Evolutionary conservation across 1,139 yeast genomes (phyloP), one percentile per base, ranked within the genome.

Genomic region (Pichia sp.): DNA sequence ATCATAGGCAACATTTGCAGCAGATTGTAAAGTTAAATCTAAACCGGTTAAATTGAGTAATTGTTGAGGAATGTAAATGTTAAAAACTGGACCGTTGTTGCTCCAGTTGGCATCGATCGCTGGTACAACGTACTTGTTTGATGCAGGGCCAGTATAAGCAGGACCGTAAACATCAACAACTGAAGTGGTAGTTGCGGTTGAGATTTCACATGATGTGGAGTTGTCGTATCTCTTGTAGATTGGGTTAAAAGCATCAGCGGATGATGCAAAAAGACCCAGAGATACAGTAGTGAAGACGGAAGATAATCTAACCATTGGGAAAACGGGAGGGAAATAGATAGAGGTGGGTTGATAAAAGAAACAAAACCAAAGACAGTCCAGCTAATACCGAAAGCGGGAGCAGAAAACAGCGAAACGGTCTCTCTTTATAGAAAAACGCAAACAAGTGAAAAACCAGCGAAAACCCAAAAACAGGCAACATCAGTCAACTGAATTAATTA

Each of bases 121-220:
- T 13, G 57, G 57, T 11, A 30, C 46, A 3, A 51, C 25, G 18
- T 47, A 52, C 6, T 48, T 19, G 44, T 50, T 46, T 1, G 44
- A 45, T n/a, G 46, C 39, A 1, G 31, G 36, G 30, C 57, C 58
- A 14, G 59, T 50, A 28, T 50, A 55, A 11, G 46, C 16, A 8
- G 53, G 51, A 22, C 54, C 56, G 34, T 51, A 57, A 16, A 55
- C 53, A 11, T 48, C 47, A 36, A 55, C 55, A 16, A 51, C 25
- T 3, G 52, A 41, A 29, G 53, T 49, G 7, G 47, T 30, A 16
- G 52, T 44, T 10, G 29, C n/a, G 7, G 51, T 50, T 5, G 14
- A 13, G n/a, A 41, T 30, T 28, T 29, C 47, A 52, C 54, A 52
- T 3, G 45, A 44, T 18, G 55, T 43, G 16, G 51, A 25, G 34